phyloP scores from a whole-genome alignment of 2,329 filamentous ascomycete species.

The Malbranchea cinnamomea region DNA sequence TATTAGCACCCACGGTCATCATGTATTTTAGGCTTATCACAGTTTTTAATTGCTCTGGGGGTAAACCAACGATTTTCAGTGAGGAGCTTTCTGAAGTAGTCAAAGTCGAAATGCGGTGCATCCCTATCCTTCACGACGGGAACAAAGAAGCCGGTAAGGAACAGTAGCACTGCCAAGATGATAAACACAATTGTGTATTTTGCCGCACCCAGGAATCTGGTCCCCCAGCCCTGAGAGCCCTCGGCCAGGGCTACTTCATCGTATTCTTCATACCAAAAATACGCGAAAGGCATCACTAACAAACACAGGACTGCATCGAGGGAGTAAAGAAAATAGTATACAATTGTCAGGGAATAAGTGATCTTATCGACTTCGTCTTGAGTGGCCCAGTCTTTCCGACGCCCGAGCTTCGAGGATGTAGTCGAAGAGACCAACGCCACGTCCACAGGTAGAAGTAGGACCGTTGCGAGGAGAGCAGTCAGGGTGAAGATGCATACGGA shows the following conservation, averaged over 20 bases:
- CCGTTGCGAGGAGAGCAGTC: constrained; percentile 75
- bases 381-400: constrained; percentile 90
- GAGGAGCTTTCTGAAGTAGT: constrained; percentile 79
- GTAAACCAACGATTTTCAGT: constrained; percentile 54
- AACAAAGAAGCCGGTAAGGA: constrained; percentile 87
- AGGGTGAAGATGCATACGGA: constrained; percentile 75
- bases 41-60: not conserved
- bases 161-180: constrained; percentile 59
- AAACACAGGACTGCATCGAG: constrained; percentile 82
- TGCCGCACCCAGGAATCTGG: constrained; percentile 65
- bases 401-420: constrained; percentile 55
- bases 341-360: constrained; percentile 62
- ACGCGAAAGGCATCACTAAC: constrained; percentile 81
- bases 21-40: not conserved
- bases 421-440: constrained; percentile 90
- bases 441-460: constrained; percentile 85
- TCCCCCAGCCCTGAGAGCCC: constrained; percentile 54
- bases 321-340: constrained; percentile 89
- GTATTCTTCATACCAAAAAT: constrained; percentile 97
- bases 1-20: constrained; percentile 6
- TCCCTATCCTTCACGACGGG: constrained; percentile 57
- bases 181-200: constrained; percentile 87
- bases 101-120: constrained; percentile 60
- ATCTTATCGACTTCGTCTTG: constrained; percentile 66
- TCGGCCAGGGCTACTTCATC: constrained; percentile 78